These are phyloP conservation scores for Sphagnum fallax DNA, from an alignment of 228 moss, liverwort and hornwort species.

Conservation along the genomic window DNA sequence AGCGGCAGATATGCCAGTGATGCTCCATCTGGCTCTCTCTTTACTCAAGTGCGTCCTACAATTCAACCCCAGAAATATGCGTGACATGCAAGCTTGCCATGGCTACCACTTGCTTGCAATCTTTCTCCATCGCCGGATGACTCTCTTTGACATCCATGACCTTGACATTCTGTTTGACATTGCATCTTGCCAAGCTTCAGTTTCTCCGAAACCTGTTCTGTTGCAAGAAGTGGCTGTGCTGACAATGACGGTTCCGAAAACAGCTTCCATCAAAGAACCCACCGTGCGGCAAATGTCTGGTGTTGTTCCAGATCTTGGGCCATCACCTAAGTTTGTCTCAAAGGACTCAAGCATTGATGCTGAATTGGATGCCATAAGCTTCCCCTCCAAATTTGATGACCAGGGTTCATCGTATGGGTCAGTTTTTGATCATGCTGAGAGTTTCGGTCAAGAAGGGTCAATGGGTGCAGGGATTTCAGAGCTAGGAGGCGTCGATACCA, in stretches of 20 bases:
- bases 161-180: constrained; percentile 81
- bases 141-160: constrained; percentile 59
- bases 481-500: constrained; percentile 29
- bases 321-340: constrained; percentile 27
- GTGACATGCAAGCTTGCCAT: constrained; percentile 75
- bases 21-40: constrained; percentile 79
- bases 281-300: constrained; percentile 33
- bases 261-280: constrained; percentile 30
- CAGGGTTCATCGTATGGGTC: constrained; percentile 78
- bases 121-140: constrained; percentile 89
- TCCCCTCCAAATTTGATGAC: constrained; percentile 64
- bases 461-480: constrained; percentile 59
- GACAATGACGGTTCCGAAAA: constrained; percentile 10
- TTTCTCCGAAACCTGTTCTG: constrained; percentile 15
- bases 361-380: constrained; percentile 34
- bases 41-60: constrained; percentile 68
- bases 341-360: constrained; percentile 35
- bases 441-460: constrained; percentile 58
- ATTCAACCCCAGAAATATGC: constrained; percentile 69
- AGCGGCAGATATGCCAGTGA: constrained; percentile 79
- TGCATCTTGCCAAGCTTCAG: constrained; percentile 77
- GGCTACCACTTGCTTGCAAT: constrained; percentile 92
- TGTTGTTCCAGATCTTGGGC: constrained; percentile 18
- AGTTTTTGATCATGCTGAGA: constrained; percentile 65
- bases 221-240: not conserved